A percentile compares a stretch with the other conserved stretches of the same genome.
Conservation (phyloP, 164 flowering plant genomes). For the Vitis rotundifolia region DNA sequence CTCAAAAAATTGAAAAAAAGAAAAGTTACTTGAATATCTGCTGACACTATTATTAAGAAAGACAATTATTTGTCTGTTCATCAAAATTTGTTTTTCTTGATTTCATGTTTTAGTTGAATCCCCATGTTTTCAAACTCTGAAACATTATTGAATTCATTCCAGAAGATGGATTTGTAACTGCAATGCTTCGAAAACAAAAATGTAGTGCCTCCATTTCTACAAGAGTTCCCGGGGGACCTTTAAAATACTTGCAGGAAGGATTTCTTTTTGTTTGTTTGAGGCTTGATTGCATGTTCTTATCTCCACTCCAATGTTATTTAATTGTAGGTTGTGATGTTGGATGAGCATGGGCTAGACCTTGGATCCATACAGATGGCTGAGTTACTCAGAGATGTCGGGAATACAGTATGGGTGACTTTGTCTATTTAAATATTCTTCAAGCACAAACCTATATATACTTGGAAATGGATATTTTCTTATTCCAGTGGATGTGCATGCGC, state of each 20-base stretch:
- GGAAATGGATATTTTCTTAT: neutral
- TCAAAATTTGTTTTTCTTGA: neutral
- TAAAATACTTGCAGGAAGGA: neutral
- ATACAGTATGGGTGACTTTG: slow-evolving; percentile 38
- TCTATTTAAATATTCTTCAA: neutral
- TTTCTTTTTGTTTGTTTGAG: neutral
- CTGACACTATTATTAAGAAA: neutral
- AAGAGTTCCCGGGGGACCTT: neutral
- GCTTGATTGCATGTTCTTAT: neutral
- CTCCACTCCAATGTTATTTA: neutral
- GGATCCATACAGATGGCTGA: slow-evolving; percentile 88
- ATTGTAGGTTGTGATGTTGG: slow-evolving; percentile 76
- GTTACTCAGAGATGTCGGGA: slow-evolving; percentile 71
- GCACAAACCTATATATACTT: neutral
- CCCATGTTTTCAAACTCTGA: no score
- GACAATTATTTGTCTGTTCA: neutral
- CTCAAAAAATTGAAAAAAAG: no score
- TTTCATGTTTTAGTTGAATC: neutral
- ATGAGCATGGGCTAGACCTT: slow-evolving; percentile 73
- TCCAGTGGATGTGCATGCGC: no score
- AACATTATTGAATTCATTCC: neutral
- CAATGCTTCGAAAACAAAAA: neutral
- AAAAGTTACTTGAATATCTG: no score
- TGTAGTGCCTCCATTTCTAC: neutral
- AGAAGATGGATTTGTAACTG: neutral